These are phyloP conservation scores for Phoma sp. DNA, from an alignment of 2,329 filamentous ascomycete species.

Conservation along the genomic window DNA sequence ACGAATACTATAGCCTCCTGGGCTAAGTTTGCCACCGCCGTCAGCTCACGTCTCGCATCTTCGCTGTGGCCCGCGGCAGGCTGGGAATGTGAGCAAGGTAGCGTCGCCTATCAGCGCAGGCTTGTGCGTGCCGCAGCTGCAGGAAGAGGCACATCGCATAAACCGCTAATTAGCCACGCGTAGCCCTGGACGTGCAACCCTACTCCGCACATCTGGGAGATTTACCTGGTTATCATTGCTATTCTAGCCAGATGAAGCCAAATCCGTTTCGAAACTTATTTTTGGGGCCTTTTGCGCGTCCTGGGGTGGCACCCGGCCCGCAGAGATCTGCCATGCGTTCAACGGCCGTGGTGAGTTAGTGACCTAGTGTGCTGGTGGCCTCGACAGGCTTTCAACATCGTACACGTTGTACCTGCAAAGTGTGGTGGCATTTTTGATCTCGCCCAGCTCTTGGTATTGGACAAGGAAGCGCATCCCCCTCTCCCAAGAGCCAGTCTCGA, in stretches of 20 bases:
- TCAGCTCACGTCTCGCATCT: conserved; percentile 20
- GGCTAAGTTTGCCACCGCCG: conserved; percentile 15
- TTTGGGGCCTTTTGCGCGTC: conserved; percentile 28
- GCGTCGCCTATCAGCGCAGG: conserved; percentile 19
- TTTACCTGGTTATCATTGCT: conserved; percentile 22
- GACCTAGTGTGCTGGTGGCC: conserved; percentile 17
- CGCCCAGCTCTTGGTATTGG: conserved; percentile 17
- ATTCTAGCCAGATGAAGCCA: conserved; percentile 22
- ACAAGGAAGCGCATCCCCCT: conserved; percentile 14
- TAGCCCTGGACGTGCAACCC: conserved; percentile 15
- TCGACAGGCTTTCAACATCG: conserved; percentile 8
- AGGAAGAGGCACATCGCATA: conserved; percentile 24
- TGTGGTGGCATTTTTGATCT: conserved; percentile 11
- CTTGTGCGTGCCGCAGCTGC: conserved; percentile 19
- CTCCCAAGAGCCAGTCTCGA: conserved; percentile 1
- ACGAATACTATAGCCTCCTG: conserved; percentile 12
- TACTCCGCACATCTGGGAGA: conserved; percentile 11
- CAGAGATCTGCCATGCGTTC: conserved; percentile 16
- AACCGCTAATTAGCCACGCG: conserved; percentile 28
- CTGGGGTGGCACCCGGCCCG: conserved; percentile 24
- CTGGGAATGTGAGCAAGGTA: conserved; percentile 19
- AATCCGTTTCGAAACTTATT: conserved; percentile 36
- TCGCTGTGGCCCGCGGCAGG: conserved; percentile 20
- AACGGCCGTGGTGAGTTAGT: conserved; percentile 13
- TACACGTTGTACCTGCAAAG: conserved; percentile 24